Base-by-base conservation (phyloP, 2,329 filamentous ascomycete genomes). In the Hymenotorrendiella dingleyae region DNA sequence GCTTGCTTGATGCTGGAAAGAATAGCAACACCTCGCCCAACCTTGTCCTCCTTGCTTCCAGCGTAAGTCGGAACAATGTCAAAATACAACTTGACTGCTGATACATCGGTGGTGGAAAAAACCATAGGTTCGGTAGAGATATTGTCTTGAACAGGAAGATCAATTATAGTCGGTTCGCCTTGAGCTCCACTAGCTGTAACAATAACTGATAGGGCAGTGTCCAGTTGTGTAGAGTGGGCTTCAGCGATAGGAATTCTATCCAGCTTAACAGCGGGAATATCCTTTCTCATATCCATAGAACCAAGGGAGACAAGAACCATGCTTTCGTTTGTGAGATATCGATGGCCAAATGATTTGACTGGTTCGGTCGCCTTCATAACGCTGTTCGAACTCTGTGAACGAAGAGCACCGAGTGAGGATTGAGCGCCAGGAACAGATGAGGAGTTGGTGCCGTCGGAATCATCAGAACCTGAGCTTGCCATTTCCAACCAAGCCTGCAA, bases 61-160 rank as follows among this genome's bases (percentile, higher is more conserved):
- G 91, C 85, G 65, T 97, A 97, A 0, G 93, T 98, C 1, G 91
- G 93, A 2, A 97, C 82, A 53, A 98, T 86, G 56, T 98, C 93
- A 56, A 98, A 98, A 40, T 94, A 71, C 8, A 98, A 70, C 62
- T 91, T 94, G 46, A 96, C 90, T 57, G 88, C 87, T 21, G 76
- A 73, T 1, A 82, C 73, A 59, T 97, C 87, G 1, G 66, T 73
- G 0, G 91, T 83, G 44, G 82, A 87, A 65, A 98, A 98, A 0
- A 88, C 82, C 33, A 98, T 87, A 0, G 93, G 93, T 55, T 96
- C 91, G 0, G 93, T 97, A 26, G 85, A 84, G 53, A 96, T 87
- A 54, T 91, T 94, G 41, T 96, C 91, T 54, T 96, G 88, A 1
- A 96, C 84, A 0, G 93, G 93, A 8, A 98, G 72, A 63, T 98